Percentiles rank a stretch among this genome's conserved stretches.
phyloP scores from a whole-genome alignment of 257 asterid genomes.

The Nicotiana obtusifolia region DNA sequence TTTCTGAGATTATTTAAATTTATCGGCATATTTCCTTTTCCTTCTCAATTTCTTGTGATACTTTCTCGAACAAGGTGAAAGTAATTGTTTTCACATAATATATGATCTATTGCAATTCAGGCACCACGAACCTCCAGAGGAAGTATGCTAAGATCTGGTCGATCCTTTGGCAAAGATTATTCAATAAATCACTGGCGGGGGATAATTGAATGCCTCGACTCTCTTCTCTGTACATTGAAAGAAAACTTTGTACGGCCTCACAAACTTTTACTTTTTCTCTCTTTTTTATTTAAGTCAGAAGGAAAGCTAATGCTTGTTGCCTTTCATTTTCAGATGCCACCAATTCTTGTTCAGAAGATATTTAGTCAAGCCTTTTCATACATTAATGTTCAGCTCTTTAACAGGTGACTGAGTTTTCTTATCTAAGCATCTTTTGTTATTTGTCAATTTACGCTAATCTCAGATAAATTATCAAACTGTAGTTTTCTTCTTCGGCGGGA shows the following conservation, averaged over 20 bases:
- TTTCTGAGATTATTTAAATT: neutral
- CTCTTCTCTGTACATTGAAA: constrained; percentile 70
- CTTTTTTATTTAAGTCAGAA: neutral
- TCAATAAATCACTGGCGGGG: constrained; percentile 74
- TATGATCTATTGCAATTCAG: constrained; percentile 31
- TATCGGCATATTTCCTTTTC: neutral
- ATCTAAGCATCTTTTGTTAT: neutral
- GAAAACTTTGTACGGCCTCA: constrained; percentile 70
- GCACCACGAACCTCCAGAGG: constrained; percentile 92
- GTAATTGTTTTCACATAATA: neutral
- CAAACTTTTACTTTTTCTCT: neutral
- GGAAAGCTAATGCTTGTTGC: constrained; percentile 4
- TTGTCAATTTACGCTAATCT: neutral
- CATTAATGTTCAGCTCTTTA: constrained; percentile 77
- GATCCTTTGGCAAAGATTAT: constrained; percentile 77
- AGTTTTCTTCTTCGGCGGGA: constrained; percentile 72
- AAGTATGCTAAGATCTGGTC: constrained; percentile 71
- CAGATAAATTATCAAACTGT: neutral
- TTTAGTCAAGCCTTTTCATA: constrained; percentile 73
- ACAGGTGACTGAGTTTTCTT: constrained; percentile 45
- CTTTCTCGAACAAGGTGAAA: neutral
- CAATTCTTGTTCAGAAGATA: constrained; percentile 84
- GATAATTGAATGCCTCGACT: constrained; percentile 78
- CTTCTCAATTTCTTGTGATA: neutral
- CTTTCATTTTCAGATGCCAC: constrained; percentile 60